A percentile compares a stretch with the other conserved stretches of the same genome.
phyloP scores from a whole-genome alignment of 2,329 filamentous ascomycete genomes.

The Trichophaea hybrida region DNA sequence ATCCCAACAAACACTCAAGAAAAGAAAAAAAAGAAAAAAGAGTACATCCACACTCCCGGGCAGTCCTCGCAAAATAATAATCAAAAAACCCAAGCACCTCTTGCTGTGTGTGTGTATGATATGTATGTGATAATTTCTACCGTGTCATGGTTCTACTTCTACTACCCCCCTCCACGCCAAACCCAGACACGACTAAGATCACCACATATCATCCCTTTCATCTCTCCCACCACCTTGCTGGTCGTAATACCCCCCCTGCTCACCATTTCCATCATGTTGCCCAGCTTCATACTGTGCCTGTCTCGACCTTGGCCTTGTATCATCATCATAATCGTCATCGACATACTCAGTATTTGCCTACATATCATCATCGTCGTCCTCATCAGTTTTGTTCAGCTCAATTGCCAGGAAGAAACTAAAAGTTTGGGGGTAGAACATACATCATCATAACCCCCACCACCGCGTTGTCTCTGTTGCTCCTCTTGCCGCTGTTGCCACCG shows the following conservation, averaged over 20 bases:
- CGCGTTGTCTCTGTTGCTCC: constrained; percentile 7
- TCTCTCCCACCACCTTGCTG: constrained; percentile 12
- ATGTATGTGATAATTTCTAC: too few species aligned
- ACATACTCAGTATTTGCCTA: constrained; percentile 5
- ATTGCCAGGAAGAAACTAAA: background rate
- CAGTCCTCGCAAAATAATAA: too few species aligned
- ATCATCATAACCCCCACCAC: constrained; percentile 25
- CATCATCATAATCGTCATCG: background rate
- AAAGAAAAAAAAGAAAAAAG: too few species aligned
- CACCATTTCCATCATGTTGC: background rate
- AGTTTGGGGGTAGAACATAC: constrained; percentile 3
- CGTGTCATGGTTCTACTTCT: too few species aligned
- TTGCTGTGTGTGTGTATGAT: too few species aligned
- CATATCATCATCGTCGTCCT: constrained; percentile 10
- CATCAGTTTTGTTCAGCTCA: background rate
- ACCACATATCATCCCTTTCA: constrained; percentile 16
- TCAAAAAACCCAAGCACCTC: too few species aligned
- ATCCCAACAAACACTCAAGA: too few species aligned
- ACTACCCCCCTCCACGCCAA: too few species aligned
- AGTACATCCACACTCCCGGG: too few species aligned
- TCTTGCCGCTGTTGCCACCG: constrained; percentile 32
- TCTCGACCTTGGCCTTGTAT: background rate
- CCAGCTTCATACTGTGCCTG: background rate
- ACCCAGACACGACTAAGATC: background rate
- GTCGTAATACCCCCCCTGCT: background rate